A percentile compares a stretch with the other conserved stretches of the same genome.
Evolutionary conservation across 179 eudicot species (phyloP).

Genomic region (Beta corolliflora): DNA sequence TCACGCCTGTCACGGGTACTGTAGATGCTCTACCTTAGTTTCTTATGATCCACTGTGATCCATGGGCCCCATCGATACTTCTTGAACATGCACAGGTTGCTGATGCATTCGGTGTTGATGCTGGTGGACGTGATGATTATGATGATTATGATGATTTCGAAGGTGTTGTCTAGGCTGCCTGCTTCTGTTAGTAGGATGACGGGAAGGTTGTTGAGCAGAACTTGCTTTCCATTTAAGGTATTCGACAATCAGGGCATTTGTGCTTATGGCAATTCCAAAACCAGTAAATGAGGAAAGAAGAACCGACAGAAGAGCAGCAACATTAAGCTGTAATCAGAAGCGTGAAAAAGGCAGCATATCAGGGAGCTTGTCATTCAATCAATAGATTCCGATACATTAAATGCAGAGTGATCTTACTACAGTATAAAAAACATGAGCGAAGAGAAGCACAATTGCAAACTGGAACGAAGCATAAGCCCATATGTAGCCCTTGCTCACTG

Average conservation of each 20-base stretch:
- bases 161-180: slow-evolving; percentile 30
- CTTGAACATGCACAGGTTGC: slow-evolving; percentile 21
- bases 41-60: slow-evolving; percentile 12
- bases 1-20: background rate
- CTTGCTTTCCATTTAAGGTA: slow-evolving; percentile 39
- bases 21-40: slow-evolving; percentile 6
- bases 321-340: slow-evolving; percentile 36
- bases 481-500: slow-evolving; percentile 38
- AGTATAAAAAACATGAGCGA: slow-evolving; percentile 40
- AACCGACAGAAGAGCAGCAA: slow-evolving; percentile 34
- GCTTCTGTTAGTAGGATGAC: slow-evolving; percentile 15
- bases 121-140: slow-evolving; percentile 23
- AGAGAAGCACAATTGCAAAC: slow-evolving; percentile 40
- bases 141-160: slow-evolving; percentile 22
- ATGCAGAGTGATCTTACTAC: slow-evolving; percentile 25
- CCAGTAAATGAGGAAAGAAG: slow-evolving; percentile 43
- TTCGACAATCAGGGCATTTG: slow-evolving; percentile 37
- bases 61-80: slow-evolving; percentile 20
- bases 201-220: slow-evolving; percentile 28
- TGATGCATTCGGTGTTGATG: slow-evolving; percentile 28
- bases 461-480: slow-evolving; percentile 48
- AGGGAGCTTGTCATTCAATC: background rate
- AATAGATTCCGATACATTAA: background rate
- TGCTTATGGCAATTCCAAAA: slow-evolving; percentile 43
- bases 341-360: background rate